phyloP scores from a whole-genome alignment of 306 rosid genomes.

The Rosa persica region DNA sequence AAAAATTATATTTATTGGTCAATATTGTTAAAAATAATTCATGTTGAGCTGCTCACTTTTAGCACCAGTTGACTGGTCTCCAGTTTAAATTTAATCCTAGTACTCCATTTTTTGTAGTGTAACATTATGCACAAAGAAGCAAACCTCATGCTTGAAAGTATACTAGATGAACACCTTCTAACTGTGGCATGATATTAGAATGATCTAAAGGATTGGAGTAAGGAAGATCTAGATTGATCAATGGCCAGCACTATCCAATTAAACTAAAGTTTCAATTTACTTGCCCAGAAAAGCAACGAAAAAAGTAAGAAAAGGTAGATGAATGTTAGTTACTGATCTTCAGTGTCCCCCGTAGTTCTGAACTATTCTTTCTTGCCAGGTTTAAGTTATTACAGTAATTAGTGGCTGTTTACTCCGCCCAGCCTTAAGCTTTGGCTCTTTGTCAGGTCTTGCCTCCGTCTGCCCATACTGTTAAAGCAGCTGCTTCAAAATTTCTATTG shows the following conservation, averaged over 20 bases:
- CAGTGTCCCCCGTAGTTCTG: neutral
- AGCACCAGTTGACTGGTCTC: neutral
- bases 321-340: neutral
- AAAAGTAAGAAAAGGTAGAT: neutral
- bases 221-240: neutral
- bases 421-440: constrained; percentile 19
- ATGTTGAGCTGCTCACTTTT: neutral
- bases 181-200: neutral
- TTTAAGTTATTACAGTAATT: neutral
- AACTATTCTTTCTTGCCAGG: constrained; percentile 4
- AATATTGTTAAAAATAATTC: neutral
- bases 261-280: neutral
- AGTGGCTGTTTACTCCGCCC: constrained; percentile 1
- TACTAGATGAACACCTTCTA: neutral
- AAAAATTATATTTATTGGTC: neutral
- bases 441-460: constrained; percentile 85
- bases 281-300: neutral
- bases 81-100: neutral
- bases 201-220: neutral
- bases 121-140: neutral
- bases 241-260: neutral
- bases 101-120: too few species aligned
- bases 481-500: constrained; percentile 87
- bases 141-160: neutral
- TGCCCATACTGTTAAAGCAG: constrained; percentile 79